A percentile compares a stretch with the other conserved stretches of the same genome.
Conservation (phyloP, 768 basidiomycete genomes). For the Baorangia bicolor region DNA sequence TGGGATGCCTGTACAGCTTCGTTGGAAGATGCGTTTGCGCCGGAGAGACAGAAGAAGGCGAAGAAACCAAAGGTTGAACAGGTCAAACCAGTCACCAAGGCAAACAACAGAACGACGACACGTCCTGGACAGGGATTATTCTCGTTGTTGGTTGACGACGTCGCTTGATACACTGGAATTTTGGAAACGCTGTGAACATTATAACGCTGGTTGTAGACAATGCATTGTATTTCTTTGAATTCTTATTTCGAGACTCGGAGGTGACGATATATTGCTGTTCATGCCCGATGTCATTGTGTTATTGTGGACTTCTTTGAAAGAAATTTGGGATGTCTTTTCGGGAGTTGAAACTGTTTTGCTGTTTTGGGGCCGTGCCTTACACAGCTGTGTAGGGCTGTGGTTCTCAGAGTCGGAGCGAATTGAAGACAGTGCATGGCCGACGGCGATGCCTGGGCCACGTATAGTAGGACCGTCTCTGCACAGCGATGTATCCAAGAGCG, state of each 20-base stretch:
- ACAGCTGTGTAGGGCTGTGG: background rate
- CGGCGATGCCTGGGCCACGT: too few species aligned
- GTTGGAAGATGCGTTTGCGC: conserved; percentile 48
- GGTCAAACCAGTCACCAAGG: conserved; percentile 18
- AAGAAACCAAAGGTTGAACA: conserved; percentile 35
- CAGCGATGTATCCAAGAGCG: too few species aligned
- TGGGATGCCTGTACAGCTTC: conserved; percentile 50
- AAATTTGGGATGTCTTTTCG: background rate
- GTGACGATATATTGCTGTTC: background rate
- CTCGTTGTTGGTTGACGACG: conserved; percentile 41
- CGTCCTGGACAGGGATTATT: conserved; percentile 32
- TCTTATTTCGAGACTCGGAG: background rate
- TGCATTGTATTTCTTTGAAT: background rate
- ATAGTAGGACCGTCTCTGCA: too few species aligned
- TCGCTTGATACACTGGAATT: conserved; percentile 26
- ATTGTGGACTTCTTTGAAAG: background rate
- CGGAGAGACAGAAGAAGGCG: conserved; percentile 46
- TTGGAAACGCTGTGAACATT: background rate
- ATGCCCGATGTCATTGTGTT: background rate
- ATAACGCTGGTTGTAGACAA: background rate
- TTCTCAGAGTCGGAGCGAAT: too few species aligned
- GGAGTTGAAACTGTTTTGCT: too few species aligned
- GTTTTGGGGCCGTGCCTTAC: too few species aligned
- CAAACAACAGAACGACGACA: conserved; percentile 16
- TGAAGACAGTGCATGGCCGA: too few species aligned